phyloP scores from a whole-genome alignment of 2,329 filamentous ascomycete genomes.

The Cadophora sp. region DNA sequence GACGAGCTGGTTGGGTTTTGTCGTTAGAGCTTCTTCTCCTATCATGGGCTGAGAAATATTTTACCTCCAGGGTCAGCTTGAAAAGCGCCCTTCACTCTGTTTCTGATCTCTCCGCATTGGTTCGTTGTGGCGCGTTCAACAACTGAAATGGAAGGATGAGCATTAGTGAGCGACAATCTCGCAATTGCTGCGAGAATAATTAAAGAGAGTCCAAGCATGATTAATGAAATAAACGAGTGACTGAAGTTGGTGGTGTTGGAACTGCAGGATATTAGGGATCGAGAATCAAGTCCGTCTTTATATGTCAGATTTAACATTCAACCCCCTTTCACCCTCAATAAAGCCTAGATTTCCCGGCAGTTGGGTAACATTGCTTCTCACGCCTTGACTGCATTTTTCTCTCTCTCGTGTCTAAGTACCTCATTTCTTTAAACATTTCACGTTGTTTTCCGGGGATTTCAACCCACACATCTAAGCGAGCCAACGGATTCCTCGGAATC shows the following conservation, averaged over 20 bases:
- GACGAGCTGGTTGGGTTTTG: not conserved
- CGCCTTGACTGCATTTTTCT: not conserved
- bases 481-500: not conserved
- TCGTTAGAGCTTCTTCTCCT: not conserved
- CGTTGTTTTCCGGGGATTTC: not conserved
- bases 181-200: not conserved
- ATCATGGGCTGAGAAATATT: not conserved
- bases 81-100: not conserved
- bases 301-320: no score
- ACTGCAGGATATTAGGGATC: no score
- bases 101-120: not conserved
- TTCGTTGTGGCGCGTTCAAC: not conserved
- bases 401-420: not conserved
- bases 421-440: not conserved
- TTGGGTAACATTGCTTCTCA: not conserved
- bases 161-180: not conserved
- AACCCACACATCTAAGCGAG: not conserved
- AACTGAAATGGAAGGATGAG: not conserved
- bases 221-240: not conserved
- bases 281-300: not conserved
- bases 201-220: constrained; percentile 4
- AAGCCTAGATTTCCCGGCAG: no score
- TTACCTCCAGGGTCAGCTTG: constrained; percentile 3
- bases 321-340: no score
- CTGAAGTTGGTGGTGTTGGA: not conserved